Percentiles rank a stretch among this genome's conserved stretches.
phyloP scores from a whole-genome alignment of 2,329 filamentous ascomycete species.

The Neonectria neomacrospora region DNA sequence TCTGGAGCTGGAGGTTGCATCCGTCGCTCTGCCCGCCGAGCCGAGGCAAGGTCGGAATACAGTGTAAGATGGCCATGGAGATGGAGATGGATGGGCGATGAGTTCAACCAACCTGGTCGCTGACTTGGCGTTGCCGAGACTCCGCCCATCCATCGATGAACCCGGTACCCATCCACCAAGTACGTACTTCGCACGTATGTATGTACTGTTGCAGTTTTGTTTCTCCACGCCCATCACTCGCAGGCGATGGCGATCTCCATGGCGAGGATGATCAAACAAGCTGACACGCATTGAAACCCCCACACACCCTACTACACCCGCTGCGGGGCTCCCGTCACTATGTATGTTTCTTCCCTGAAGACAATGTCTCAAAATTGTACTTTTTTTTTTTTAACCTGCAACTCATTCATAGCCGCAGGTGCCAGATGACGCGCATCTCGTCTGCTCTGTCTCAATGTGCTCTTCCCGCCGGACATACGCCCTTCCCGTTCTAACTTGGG shows the following conservation, averaged over 20 bases:
- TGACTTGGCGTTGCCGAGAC: constrained; percentile 3
- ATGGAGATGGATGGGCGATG: constrained; percentile 1
- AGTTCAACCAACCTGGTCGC: constrained; percentile 7
- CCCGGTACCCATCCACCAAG: not conserved
- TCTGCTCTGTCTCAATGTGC: not conserved
- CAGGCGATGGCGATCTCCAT: constrained; percentile 7
- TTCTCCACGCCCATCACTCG: constrained; percentile 1
- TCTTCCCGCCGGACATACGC: not conserved
- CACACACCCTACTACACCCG: not conserved
- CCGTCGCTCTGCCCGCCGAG: constrained; percentile 15
- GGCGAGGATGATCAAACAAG: not conserved
- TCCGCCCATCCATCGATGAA: constrained; percentile 5
- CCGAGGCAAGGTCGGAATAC: constrained; percentile 18
- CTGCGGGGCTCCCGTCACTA: not conserved
- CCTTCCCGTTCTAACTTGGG: not conserved
- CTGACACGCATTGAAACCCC: not conserved
- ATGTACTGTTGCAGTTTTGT: not conserved
- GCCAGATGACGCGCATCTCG: not conserved
- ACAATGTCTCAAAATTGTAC: constrained; percentile 4
- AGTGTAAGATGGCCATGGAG: constrained; percentile 6
- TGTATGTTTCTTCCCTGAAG: not conserved
- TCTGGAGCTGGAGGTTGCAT: constrained; percentile 15
- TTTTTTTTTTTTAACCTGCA: constrained; percentile 6
- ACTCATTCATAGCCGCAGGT: not conserved
- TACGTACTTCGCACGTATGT: too few species aligned